Conservation (phyloP, 2,329 filamentous ascomycete species). For the Trichophyton rubrum region DNA sequence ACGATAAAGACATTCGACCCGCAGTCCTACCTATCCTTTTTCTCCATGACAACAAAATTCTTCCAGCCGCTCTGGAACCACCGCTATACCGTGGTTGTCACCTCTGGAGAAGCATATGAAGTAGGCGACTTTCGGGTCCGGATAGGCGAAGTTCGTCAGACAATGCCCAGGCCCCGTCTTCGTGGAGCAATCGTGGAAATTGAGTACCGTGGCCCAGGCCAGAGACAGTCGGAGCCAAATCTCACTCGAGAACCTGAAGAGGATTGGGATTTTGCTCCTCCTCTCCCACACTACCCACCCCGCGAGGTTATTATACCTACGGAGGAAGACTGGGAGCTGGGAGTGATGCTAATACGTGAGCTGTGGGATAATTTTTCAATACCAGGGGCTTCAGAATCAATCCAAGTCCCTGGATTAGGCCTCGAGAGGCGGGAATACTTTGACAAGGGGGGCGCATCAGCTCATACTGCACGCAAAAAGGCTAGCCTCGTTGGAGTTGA, state of each 20-base stretch:
- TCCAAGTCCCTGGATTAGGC: slow-evolving; percentile 30
- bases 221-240: background rate
- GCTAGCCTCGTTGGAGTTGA: slow-evolving; percentile 24
- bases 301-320: slow-evolving; percentile 12
- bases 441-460: background rate
- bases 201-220: slow-evolving; percentile 28
- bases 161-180: slow-evolving; percentile 23
- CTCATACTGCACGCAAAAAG: slow-evolving; percentile 14
- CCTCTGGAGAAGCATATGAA: slow-evolving; percentile 28
- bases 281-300: background rate
- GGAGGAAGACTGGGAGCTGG: slow-evolving; percentile 28
- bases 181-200: slow-evolving; percentile 36
- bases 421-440: slow-evolving; percentile 25
- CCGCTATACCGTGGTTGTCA: slow-evolving; percentile 28
- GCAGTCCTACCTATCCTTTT: slow-evolving; percentile 24
- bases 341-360: slow-evolving; percentile 28
- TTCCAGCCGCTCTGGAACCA: slow-evolving; percentile 34
- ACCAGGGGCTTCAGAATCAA: slow-evolving; percentile 29
- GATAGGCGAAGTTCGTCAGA: slow-evolving; percentile 33
- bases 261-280: background rate
- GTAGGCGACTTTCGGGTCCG: slow-evolving; percentile 33
- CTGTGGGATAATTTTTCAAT: slow-evolving; percentile 31
- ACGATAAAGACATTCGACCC: slow-evolving; percentile 30
- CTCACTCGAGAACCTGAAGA: background rate
- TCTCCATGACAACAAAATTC: slow-evolving; percentile 30